Conservation (phyloP, 2,329 filamentous ascomycete species). For the Trichoderma atroviride region DNA sequence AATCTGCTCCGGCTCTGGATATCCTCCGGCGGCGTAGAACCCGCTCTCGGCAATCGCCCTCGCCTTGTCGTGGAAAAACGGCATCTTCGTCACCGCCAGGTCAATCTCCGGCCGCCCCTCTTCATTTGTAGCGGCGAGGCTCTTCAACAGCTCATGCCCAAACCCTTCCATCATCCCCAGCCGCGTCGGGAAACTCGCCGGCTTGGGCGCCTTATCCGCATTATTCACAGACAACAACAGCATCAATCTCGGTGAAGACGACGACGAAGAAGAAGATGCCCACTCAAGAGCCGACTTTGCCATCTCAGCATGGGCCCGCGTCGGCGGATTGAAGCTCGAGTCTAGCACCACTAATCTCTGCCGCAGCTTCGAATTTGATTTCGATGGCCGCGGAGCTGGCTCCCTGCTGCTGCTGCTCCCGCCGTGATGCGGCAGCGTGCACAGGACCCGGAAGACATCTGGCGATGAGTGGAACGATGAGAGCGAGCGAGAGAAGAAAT, state of each 20-base stretch:
- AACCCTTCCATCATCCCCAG: slow-evolving; percentile 73
- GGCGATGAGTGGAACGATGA: slow-evolving; percentile 48
- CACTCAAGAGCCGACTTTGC: slow-evolving; percentile 50
- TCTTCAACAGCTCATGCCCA: slow-evolving; percentile 55
- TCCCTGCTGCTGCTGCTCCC: background rate
- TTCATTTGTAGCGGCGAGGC: slow-evolving; percentile 17
- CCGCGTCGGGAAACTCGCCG: slow-evolving; percentile 68
- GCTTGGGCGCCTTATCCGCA: slow-evolving; percentile 67
- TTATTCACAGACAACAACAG: slow-evolving; percentile 66
- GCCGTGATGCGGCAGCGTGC: slow-evolving; percentile 40
- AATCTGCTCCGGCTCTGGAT: slow-evolving; percentile 53
- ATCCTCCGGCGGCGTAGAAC: slow-evolving; percentile 40
- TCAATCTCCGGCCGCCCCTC: slow-evolving; percentile 50
- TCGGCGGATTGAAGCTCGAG: slow-evolving; percentile 71
- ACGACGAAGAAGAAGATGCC: slow-evolving; percentile 9
- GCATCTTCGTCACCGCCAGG: slow-evolving; percentile 69
- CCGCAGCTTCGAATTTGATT: slow-evolving; percentile 7
- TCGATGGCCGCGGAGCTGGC: background rate
- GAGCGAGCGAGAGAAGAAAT: slow-evolving; percentile 50
- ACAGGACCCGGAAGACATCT: slow-evolving; percentile 50
- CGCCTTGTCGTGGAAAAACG: slow-evolving; percentile 76
- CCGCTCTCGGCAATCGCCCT: slow-evolving; percentile 54
- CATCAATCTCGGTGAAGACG: slow-evolving; percentile 47
- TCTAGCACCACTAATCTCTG: slow-evolving; percentile 60
- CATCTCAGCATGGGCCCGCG: slow-evolving; percentile 62